Evolutionary conservation across 2,329 filamentous ascomycete genomes (phyloP), one percentile per base, ranked within the genome.

Genomic region (Neocatenulostroma microsporum): DNA sequence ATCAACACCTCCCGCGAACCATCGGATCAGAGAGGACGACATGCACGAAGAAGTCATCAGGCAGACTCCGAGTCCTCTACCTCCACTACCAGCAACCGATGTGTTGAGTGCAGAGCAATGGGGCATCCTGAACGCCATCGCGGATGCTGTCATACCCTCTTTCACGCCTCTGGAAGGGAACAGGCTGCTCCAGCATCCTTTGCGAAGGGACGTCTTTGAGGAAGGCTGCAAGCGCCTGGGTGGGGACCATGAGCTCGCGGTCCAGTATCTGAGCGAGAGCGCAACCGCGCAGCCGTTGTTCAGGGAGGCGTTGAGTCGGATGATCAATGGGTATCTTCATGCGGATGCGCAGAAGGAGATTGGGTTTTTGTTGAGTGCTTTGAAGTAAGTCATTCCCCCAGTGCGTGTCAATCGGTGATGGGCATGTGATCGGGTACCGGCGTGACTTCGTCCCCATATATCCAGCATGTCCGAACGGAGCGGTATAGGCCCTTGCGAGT

Each of bases 141-240:
- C 70, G 7, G 75, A 79, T 43, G 66, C 74, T 1, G 59, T 75
- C 13, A 60, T 84, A 21, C 78, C 80, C 2, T 70, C 77, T 14
- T 66, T 84, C 42, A 67, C 48, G 13, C 30, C 42, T 3, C 32
- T 33, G 10, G 42, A 37, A 14, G 46, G 45, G 19, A 48, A 55
- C 37, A 36, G 39, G 11, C 37, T 54, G 30, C 44, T 53, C 21
- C 51, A 54, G 37, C 45, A 51, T 17, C 50, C 49, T 15, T 34
- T 55, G 24, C 42, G 41, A 4, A 29, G 27, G 18, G 43, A 55
- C 15, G 29, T 49, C 32, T 56, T 49, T 65, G 64, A 44, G 64
- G 67, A 23, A 77, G 74, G 50, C 65, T 83, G 17, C 58, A 62
- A 20, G 64, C 74, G 46, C 64, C 69, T 44, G 67, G 48, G 56